These are phyloP conservation scores for Alternaria arbusti DNA, from an alignment of 2,329 filamentous ascomycete genomes.

Conservation along the genomic window DNA sequence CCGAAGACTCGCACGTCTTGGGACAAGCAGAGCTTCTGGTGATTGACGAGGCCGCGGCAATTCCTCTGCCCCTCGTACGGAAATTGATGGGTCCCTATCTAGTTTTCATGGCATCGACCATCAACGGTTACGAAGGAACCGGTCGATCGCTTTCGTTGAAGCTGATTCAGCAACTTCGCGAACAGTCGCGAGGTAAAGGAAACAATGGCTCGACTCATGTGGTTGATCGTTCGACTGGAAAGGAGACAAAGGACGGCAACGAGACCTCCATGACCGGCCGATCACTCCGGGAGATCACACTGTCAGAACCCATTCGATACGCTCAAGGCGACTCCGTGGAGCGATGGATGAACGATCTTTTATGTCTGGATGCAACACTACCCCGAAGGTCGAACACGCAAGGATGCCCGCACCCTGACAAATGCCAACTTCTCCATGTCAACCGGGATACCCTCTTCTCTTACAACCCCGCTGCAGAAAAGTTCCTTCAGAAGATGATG, in stretches of 20 bases:
- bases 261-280: conserved; percentile 62
- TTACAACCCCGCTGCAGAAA: conserved; percentile 95
- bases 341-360: conserved; percentile 92
- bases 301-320: conserved; percentile 94
- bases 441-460: conserved; percentile 98
- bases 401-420: conserved; percentile 86
- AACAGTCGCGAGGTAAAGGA: conserved; percentile 78
- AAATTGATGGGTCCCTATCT: conserved; percentile 97
- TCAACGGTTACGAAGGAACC: conserved; percentile 98
- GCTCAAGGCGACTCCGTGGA: conserved; percentile 89
- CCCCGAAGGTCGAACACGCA: conserved; percentile 75
- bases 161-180: conserved; percentile 93
- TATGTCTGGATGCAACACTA: conserved; percentile 92
- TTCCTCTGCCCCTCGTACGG: conserved; percentile 87
- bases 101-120: conserved; percentile 98
- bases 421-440: conserved; percentile 91
- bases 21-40: conserved; percentile 95
- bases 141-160: conserved; percentile 94
- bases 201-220: conserved; percentile 64
- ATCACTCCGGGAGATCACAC: conserved; percentile 86
- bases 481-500: conserved; percentile 98
- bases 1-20: conserved; percentile 91
- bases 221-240: conserved; percentile 80
- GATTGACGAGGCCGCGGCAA: conserved; percentile 96
- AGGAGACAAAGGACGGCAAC: conserved; percentile 55